A percentile compares a stretch with the other conserved stretches of the same genome.
Conservation (phyloP, 2,329 filamentous ascomycete species). For the Calonectria ilicicola region DNA sequence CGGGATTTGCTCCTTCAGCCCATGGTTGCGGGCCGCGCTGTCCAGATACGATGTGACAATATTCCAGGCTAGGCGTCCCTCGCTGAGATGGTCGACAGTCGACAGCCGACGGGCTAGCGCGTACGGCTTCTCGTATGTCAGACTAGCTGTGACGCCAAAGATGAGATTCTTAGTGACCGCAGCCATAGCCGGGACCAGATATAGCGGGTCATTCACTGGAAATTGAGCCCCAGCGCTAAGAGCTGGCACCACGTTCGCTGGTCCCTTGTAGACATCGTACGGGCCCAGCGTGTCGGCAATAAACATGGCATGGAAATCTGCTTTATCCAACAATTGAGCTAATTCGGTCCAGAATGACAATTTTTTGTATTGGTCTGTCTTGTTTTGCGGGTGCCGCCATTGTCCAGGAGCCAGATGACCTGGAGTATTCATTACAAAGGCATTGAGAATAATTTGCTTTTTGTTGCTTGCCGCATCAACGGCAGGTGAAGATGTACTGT, state of each 20-base stretch:
- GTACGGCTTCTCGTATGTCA: slow-evolving; percentile 52
- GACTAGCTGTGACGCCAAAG: slow-evolving; percentile 50
- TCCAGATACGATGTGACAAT: slow-evolving; percentile 58
- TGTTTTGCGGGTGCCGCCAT: slow-evolving; percentile 36
- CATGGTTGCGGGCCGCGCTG: slow-evolving; percentile 15
- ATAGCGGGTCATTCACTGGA: slow-evolving; percentile 55
- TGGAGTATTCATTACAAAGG: slow-evolving; percentile 33
- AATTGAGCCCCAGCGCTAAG: slow-evolving; percentile 55
- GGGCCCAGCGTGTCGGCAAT: slow-evolving; percentile 61
- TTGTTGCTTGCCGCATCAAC: not conserved
- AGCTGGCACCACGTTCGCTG: slow-evolving; percentile 23
- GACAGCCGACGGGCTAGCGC: slow-evolving; percentile 49
- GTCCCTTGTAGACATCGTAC: slow-evolving; percentile 47
- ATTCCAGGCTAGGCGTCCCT: slow-evolving; percentile 58
- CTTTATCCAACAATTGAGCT: slow-evolving; percentile 57
- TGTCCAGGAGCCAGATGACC: slow-evolving; percentile 30
- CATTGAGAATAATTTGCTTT: slow-evolving; percentile 33
- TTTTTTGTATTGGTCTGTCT: slow-evolving; percentile 34
- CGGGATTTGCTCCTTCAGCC: slow-evolving; percentile 52
- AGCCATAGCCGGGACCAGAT: slow-evolving; percentile 57
- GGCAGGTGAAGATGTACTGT: not conserved
- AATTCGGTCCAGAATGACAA: slow-evolving; percentile 58
- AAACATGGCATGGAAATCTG: slow-evolving; percentile 63
- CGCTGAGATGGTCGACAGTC: slow-evolving; percentile 49
- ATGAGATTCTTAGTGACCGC: slow-evolving; percentile 58